A percentile compares a stretch with the other conserved stretches of the same genome.
Evolutionary conservation across 2,329 filamentous ascomycete species (phyloP).

Genomic region (Sporothrix globosa): DNA sequence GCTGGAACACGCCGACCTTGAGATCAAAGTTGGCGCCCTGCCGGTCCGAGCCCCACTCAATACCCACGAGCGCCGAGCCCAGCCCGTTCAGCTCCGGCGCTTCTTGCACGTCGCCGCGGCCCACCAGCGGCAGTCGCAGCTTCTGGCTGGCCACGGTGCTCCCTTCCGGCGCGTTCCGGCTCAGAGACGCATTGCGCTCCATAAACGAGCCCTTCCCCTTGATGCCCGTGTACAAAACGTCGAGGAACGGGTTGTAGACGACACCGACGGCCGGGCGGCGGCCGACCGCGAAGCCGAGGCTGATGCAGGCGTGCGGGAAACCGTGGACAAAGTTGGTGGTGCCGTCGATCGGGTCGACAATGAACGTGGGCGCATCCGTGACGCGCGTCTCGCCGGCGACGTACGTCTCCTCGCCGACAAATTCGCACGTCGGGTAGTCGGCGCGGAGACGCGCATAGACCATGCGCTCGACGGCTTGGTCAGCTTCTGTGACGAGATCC

Average conservation of each 20-base stretch:
- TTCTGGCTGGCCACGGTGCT: conserved; percentile 8
- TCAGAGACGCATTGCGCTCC: conserved; percentile 51
- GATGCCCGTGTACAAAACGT: conserved; percentile 69
- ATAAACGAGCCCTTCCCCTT: conserved; percentile 68
- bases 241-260: conserved; percentile 78
- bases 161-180: conserved; percentile 35
- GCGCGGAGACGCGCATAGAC: conserved; percentile 57
- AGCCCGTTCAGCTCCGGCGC: conserved; percentile 63
- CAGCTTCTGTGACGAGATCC: conserved; percentile 70
- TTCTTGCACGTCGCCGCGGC: conserved; percentile 45
- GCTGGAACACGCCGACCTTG: conserved; percentile 68
- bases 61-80: conserved; percentile 65
- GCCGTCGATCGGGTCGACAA: conserved; percentile 82
- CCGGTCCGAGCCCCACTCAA: conserved; percentile 74
- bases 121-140: conserved; percentile 47
- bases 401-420: conserved; percentile 80
- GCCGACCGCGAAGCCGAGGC: conserved; percentile 69
- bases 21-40: conserved; percentile 71
- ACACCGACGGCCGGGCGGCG: conserved; percentile 68
- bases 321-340: conserved; percentile 81
- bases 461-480: conserved; percentile 67
- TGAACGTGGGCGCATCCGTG: conserved; percentile 70
- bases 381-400: conserved; percentile 64
- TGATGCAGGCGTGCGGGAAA: conserved; percentile 75
- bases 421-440: conserved; percentile 61